phyloP scores from a whole-genome alignment of 108 stramenopile species.

The Schizochytrium sp. region DNA sequence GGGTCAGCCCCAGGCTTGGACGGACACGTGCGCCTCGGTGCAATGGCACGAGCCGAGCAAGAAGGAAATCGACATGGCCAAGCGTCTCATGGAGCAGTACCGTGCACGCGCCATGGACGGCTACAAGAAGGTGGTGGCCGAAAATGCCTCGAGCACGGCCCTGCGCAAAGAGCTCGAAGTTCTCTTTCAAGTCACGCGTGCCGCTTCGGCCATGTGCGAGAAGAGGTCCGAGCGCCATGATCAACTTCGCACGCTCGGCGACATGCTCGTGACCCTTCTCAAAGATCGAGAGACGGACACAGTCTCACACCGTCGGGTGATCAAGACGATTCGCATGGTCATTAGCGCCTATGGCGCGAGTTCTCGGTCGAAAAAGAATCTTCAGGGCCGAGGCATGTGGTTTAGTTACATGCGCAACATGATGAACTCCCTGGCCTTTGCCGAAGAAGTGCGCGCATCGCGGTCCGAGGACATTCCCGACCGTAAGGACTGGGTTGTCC shows the following conservation, averaged over 20 bases:
- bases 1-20: background rate
- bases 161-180: background rate
- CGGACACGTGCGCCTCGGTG: background rate
- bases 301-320: background rate
- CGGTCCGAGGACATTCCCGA: background rate
- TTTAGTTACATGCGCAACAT: background rate
- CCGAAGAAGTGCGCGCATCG: background rate
- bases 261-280: background rate
- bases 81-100: background rate
- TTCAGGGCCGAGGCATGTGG: background rate
- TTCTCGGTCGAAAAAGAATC: background rate
- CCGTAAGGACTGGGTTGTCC: background rate
- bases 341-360: background rate
- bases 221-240: background rate
- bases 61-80: background rate
- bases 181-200: background rate
- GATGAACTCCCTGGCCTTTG: background rate
- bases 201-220: background rate
- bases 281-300: background rate
- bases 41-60: background rate
- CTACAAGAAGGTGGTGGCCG: background rate
- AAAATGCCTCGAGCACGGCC: background rate
- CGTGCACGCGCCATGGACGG: background rate
- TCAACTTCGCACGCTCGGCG: background rate
- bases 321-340: background rate